phyloP scores from a whole-genome alignment of 2,329 filamentous ascomycete species.

The Ascocoryne sarcoides region DNA sequence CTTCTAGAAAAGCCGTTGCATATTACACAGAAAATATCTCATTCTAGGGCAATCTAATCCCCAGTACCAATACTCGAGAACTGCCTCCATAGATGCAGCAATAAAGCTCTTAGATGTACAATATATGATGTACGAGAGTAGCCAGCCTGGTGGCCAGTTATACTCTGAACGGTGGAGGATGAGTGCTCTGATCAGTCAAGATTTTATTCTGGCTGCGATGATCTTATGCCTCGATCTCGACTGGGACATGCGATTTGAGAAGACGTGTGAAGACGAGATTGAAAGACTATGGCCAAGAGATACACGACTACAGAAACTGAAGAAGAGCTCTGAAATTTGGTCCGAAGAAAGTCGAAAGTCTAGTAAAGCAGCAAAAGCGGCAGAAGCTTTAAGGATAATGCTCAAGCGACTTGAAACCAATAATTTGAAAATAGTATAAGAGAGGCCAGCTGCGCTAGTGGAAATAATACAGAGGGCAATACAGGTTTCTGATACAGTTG shows the following conservation, averaged over 20 bases:
- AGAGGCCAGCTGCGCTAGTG: not conserved
- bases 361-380: constrained; percentile 4
- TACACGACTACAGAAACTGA: constrained; percentile 5
- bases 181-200: constrained; percentile 46
- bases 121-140: constrained; percentile 36
- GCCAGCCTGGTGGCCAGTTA: constrained; percentile 45
- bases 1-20: constrained; percentile 12
- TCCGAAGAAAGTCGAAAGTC: constrained; percentile 5
- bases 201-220: constrained; percentile 52
- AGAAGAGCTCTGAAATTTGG: constrained; percentile 9
- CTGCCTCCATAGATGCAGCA: constrained; percentile 40
- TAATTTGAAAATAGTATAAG: no score
- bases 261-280: constrained; percentile 4
- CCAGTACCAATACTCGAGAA: constrained; percentile 41
- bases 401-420: constrained; percentile 7
- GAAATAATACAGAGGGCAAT: no score
- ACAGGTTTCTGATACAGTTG: not conserved
- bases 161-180: constrained; percentile 45
- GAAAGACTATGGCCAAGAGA: constrained; percentile 7
- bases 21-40: constrained; percentile 13
- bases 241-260: constrained; percentile 2
- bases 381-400: constrained; percentile 9
- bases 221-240: constrained; percentile 40
- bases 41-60: constrained; percentile 4
- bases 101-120: constrained; percentile 40